phyloP scores from a whole-genome alignment of 2,329 filamentous ascomycete genomes.

The Epichloe gansuensis region DNA sequence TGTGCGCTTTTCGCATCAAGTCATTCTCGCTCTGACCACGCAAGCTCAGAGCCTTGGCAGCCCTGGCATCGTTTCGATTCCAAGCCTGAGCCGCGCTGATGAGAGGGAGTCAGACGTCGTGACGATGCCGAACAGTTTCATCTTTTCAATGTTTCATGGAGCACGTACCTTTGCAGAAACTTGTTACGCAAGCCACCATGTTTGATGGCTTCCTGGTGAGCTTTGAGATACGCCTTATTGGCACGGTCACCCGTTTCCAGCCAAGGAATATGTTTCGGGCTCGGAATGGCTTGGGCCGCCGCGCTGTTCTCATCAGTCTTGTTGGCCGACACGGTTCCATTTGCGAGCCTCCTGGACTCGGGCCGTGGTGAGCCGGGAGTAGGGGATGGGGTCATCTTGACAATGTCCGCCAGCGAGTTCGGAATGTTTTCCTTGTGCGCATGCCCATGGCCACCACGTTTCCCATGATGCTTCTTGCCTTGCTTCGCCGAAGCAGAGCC shows the following conservation, averaged over 20 bases:
- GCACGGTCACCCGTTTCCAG: constrained; percentile 81
- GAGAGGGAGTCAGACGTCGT: constrained; percentile 4
- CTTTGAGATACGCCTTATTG: constrained; percentile 91
- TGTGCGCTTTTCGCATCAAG: constrained; percentile 91
- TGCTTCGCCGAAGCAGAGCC: constrained; percentile 63
- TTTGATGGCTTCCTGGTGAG: constrained; percentile 89
- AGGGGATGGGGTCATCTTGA: constrained; percentile 90
- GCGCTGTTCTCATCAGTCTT: constrained; percentile 60
- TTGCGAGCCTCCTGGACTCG: constrained; percentile 31
- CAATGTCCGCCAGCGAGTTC: constrained; percentile 80
- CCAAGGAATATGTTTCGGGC: constrained; percentile 91
- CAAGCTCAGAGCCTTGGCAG: constrained; percentile 86
- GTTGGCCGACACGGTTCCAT: constrained; percentile 1
- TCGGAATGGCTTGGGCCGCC: constrained; percentile 70
- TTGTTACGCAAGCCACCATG: constrained; percentile 94
- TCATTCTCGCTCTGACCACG: constrained; percentile 95
- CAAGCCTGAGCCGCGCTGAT: constrained; percentile 85
- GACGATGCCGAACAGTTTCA: not conserved
- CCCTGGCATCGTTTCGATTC: constrained; percentile 94
- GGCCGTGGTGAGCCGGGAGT: constrained; percentile 46
- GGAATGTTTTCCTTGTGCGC: constrained; percentile 55
- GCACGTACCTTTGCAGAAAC: constrained; percentile 71
- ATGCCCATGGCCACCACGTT: constrained; percentile 70
- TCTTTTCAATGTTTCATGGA: not conserved
- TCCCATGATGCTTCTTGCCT: constrained; percentile 86